A percentile compares a stretch with the other conserved stretches of the same genome.
phyloP scores from a whole-genome alignment of 2,329 filamentous ascomycete species.

The Clonostachys rhizophaga region DNA sequence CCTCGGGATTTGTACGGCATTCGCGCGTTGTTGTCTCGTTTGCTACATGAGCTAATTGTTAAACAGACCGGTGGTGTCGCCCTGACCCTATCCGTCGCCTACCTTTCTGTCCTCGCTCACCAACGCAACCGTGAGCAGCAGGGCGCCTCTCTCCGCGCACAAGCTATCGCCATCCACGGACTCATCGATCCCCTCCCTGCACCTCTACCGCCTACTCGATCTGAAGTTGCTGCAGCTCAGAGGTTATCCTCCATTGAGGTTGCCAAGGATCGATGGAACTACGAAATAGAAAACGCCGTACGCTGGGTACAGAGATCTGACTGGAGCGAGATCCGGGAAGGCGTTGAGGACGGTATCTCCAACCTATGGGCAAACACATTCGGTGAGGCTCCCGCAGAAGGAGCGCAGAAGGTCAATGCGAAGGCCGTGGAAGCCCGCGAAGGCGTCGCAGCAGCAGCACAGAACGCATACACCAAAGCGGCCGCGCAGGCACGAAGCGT shows the following conservation, averaged over 20 bases:
- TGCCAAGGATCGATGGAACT: slow-evolving; percentile 75
- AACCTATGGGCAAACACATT: slow-evolving; percentile 36
- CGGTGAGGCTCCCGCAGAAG: slow-evolving; percentile 21
- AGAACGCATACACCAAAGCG: slow-evolving; percentile 22
- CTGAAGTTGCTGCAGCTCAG: slow-evolving; percentile 44
- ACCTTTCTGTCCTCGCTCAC: slow-evolving; percentile 67
- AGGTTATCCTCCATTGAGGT: slow-evolving; percentile 56
- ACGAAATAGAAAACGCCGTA: slow-evolving; percentile 64
- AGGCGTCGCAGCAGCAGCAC: slow-evolving; percentile 24
- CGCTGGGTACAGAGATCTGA: slow-evolving; percentile 61
- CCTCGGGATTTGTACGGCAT: slow-evolving; percentile 64
- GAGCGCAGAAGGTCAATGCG: slow-evolving; percentile 19
- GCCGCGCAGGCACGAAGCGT: slow-evolving; percentile 18
- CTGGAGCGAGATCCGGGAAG: slow-evolving; percentile 59
- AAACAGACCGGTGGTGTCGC: slow-evolving; percentile 69
- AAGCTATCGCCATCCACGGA: slow-evolving; percentile 47
- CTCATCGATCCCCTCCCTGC: slow-evolving; percentile 42
- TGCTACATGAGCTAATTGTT: slow-evolving; percentile 1
- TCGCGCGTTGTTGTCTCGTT: background rate
- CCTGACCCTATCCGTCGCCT: slow-evolving; percentile 68
- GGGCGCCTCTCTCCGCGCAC: slow-evolving; percentile 49
- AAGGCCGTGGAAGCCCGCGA: slow-evolving; percentile 23
- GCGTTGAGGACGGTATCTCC: slow-evolving; percentile 43
- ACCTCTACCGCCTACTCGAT: slow-evolving; percentile 42
- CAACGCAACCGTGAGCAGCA: slow-evolving; percentile 61